These are phyloP conservation scores for Capsella bursapastoris DNA, from an alignment of 345 rosid genomes.

Conservation along the genomic window DNA sequence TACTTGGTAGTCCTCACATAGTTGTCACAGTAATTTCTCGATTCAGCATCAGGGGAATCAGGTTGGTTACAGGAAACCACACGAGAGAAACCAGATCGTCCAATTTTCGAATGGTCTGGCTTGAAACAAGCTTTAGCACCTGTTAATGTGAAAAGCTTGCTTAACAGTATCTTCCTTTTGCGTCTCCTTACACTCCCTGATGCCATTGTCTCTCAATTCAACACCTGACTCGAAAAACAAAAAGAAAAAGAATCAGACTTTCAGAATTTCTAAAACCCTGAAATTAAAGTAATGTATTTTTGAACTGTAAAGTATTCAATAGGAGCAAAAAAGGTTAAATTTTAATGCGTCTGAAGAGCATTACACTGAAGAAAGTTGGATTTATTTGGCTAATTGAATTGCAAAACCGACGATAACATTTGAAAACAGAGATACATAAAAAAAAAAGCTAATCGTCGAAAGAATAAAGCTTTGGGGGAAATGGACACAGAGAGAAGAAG, in stretches of 20 bases:
- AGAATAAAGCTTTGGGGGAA: neutral
- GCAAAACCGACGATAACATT: constrained; percentile 9
- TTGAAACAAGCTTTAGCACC: constrained; percentile 63
- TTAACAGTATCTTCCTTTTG: constrained; percentile 64
- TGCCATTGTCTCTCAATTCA: constrained; percentile 29
- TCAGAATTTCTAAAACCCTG: constrained; percentile 16
- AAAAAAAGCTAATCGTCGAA: neutral
- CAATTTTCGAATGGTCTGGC: constrained; percentile 76
- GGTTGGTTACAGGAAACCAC: constrained; percentile 81
- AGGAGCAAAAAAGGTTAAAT: constrained; percentile 8
- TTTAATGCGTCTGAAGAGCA: constrained; percentile 7
- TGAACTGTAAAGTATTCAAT: neutral
- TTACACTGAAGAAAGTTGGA: constrained; percentile 21
- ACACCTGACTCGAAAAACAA: neutral
- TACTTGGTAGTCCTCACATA: constrained; percentile 83
- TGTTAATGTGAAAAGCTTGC: constrained; percentile 72
- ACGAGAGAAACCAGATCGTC: constrained; percentile 84
- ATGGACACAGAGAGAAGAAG: constrained; percentile 11
- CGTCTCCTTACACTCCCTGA: constrained; percentile 52
- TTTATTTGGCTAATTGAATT: neutral
- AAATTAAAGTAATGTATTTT: neutral
- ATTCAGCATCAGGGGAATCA: constrained; percentile 58
- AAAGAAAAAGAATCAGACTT: constrained; percentile 4
- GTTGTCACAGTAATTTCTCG: constrained; percentile 57
- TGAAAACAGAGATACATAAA: constrained; percentile 14